Percentiles rank a stretch among this genome's conserved stretches.
phyloP scores from a whole-genome alignment of 208 protist species.

The Wallacemonas sp. region DNA sequence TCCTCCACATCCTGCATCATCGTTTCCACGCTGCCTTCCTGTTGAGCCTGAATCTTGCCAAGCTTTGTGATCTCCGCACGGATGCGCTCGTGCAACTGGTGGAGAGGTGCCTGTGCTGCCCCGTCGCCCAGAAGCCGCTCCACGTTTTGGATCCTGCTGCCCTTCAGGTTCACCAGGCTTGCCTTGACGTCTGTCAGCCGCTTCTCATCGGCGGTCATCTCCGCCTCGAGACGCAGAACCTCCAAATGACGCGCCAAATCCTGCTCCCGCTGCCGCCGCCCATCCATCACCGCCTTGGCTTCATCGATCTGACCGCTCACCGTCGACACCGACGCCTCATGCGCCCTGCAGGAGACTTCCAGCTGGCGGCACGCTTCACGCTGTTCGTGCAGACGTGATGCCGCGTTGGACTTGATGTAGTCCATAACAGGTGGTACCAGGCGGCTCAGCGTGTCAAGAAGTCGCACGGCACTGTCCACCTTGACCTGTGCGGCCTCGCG shows the following conservation, averaged over 20 bases:
- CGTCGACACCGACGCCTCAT: constrained; percentile 24
- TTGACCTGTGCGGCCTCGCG: constrained; percentile 11
- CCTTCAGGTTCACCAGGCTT: constrained; percentile 45
- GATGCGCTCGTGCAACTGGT: constrained; percentile 67
- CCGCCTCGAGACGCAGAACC: constrained; percentile 31
- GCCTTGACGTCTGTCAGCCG: constrained; percentile 41
- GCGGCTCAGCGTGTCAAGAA: constrained; percentile 21
- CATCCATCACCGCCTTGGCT: constrained; percentile 34
- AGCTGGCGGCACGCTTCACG: constrained; percentile 29
- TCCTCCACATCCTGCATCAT: constrained; percentile 65
- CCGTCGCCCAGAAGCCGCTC: constrained; percentile 57
- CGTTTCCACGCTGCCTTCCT: constrained; percentile 81
- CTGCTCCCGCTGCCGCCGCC: constrained; percentile 35
- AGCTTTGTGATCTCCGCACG: constrained; percentile 60
- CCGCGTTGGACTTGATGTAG: constrained; percentile 26
- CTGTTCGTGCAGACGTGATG: constrained; percentile 22
- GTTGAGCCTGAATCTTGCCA: constrained; percentile 61
- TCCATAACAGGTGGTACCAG: constrained; percentile 37
- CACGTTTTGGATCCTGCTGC: constrained; percentile 32
- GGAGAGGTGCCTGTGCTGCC: constrained; percentile 40
- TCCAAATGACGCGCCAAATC: constrained; percentile 53
- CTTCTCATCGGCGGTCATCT: constrained; percentile 49
- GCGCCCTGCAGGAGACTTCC: constrained; percentile 14
- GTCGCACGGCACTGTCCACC: constrained; percentile 20
- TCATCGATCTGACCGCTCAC: constrained; percentile 32